A percentile compares a stretch with the other conserved stretches of the same genome.
Conservation (phyloP, 352 stramenopile species). For the Pythium myriotylum region DNA sequence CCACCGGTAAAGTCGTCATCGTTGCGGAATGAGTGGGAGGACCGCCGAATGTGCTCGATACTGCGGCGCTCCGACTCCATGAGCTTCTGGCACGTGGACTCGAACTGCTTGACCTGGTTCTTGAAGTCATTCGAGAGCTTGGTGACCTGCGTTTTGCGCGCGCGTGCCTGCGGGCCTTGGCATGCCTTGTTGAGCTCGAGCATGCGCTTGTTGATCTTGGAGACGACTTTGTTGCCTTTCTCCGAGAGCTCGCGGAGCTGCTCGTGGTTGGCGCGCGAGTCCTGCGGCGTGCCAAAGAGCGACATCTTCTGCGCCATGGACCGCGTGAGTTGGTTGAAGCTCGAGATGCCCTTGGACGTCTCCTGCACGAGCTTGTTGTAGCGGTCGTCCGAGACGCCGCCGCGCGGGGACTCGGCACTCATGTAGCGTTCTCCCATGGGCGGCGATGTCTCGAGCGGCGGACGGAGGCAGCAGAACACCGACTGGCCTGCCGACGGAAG, state of each 20-base stretch:
- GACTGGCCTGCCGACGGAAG: neutral
- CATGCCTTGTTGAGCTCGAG: constrained; percentile 74
- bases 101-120: constrained; percentile 74
- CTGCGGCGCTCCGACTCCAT: constrained; percentile 73
- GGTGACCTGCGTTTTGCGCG: constrained; percentile 67
- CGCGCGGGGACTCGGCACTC: constrained; percentile 58
- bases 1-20: constrained; percentile 21
- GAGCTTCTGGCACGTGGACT: constrained; percentile 70
- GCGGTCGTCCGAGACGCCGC: constrained; percentile 53
- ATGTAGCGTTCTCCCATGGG: constrained; percentile 73
- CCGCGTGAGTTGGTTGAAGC: constrained; percentile 84
- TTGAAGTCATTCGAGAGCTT: constrained; percentile 89
- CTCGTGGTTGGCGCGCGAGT: constrained; percentile 82
- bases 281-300: constrained; percentile 81
- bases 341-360: constrained; percentile 86
- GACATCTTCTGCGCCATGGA: constrained; percentile 88
- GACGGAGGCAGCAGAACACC: neutral
- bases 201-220: constrained; percentile 75
- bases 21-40: constrained; percentile 68
- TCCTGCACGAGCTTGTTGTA: constrained; percentile 78
- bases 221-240: constrained; percentile 82
- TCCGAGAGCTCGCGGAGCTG: constrained; percentile 82
- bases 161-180: constrained; percentile 44
- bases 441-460: neutral
- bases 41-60: constrained; percentile 80